A percentile compares a stretch with the other conserved stretches of the same genome.
phyloP scores from a whole-genome alignment of 1,139 yeast genomes.

The Martiniozyma asiatica region DNA sequence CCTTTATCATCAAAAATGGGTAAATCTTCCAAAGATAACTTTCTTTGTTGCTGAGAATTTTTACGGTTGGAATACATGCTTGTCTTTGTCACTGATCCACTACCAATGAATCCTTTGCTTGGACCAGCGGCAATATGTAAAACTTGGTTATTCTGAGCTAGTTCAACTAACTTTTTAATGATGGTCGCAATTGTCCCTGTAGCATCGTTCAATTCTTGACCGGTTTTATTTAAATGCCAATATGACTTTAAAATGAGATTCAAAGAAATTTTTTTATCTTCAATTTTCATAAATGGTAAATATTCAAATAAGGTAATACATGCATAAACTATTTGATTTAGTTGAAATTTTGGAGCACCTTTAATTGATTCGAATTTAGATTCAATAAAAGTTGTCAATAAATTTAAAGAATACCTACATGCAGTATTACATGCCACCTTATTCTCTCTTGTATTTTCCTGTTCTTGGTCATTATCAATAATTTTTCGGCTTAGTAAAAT shows the following conservation, averaged over 20 bases:
- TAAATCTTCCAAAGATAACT: slow-evolving; percentile 14
- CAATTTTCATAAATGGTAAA: slow-evolving; percentile 24
- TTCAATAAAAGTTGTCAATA: slow-evolving; percentile 30
- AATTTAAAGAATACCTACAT: slow-evolving; percentile 27
- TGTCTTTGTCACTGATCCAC: slow-evolving; percentile 8
- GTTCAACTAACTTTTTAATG: slow-evolving; percentile 35
- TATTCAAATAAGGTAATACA: slow-evolving; percentile 38
- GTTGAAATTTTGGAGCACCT: slow-evolving; percentile 38
- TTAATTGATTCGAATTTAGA: slow-evolving; percentile 32
- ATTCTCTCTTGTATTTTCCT: background rate
- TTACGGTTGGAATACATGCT: slow-evolving; percentile 5
- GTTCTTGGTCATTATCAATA: slow-evolving; percentile 8
- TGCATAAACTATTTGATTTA: slow-evolving; percentile 39
- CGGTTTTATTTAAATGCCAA: slow-evolving; percentile 43
- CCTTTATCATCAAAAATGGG: slow-evolving; percentile 3
- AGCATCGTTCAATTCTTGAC: slow-evolving; percentile 41
- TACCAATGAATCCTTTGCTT: slow-evolving; percentile 17
- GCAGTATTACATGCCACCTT: slow-evolving; percentile 25
- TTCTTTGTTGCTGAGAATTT: slow-evolving; percentile 15
- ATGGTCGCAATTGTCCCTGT: slow-evolving; percentile 43
- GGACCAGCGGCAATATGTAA: slow-evolving; percentile 3
- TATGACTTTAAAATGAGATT: slow-evolving; percentile 36
- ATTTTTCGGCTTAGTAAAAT: slow-evolving; percentile 31
- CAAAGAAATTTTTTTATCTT: slow-evolving; percentile 28
- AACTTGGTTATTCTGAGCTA: slow-evolving; percentile 21